Evolutionary conservation across 1,284 basidiomycete species (phyloP), one percentile per base, ranked within the genome.

Genomic region (Cutaneotrichosporon mucoides): DNA sequence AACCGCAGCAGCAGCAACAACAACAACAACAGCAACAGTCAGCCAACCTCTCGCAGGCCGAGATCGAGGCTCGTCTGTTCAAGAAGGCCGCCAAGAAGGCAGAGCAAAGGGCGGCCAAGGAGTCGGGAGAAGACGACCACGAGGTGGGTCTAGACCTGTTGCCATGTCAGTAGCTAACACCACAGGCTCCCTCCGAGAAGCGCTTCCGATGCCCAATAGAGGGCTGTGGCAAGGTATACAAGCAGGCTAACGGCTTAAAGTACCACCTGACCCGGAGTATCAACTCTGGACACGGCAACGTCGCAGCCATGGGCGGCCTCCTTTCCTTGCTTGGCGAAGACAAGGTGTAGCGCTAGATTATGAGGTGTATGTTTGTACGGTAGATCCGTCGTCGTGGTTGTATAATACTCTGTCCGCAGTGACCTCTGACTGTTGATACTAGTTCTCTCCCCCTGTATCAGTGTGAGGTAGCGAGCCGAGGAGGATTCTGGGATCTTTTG

Each of bases 211-310:
- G 83, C 68, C 81, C 80, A 3, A 80, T 83, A 6, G 81, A 82
- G 40, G 83, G 83, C 1, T 84, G 83, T 66, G 83, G 83, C 65
- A 84, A 84, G 73, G 79, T 81, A 13, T 84, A 84, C 77, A 84
- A 84, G 73, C 83, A 84, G 71, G 74, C 75, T 48, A 76, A 78
- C 62, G 77, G 77, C 3, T 64, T 76, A 38, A 74, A 76, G 63
- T 79, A 79, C 65, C 78, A 79, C 59, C 62, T 79, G 38, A 76
- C 75, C 3, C 61, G 72, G 42, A 72, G 69, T 47, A 75, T 76
- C 60, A 76, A 76, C 63, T 73, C 71, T 15, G 72, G 73, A 4
- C 75, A 76, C 65, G 75, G 73, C 41, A 76, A 74, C 59, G 69
- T 76, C 11, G 72, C 72, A 6, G 72, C 73, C 40, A 65, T 71